phyloP scores from a whole-genome alignment of 371 early-diverging fungal species.

The Fennellomyces sp. region DNA sequence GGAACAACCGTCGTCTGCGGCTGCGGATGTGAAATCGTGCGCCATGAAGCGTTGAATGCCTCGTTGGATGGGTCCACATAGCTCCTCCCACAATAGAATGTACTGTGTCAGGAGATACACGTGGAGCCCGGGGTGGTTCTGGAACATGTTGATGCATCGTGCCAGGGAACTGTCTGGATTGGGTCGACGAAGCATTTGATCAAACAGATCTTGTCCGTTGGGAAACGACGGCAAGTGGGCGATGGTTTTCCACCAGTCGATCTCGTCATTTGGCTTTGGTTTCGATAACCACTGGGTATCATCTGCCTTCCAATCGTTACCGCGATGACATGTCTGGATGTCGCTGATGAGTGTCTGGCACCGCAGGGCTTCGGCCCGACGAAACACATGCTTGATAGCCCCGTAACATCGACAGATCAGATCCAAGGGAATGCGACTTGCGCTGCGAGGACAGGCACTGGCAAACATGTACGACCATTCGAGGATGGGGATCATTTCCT shows the following conservation, averaged over 20 bases:
- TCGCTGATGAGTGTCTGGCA: no score
- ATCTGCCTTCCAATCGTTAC: no score
- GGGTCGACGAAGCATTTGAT: neutral
- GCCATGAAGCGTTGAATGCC: constrained; percentile 6
- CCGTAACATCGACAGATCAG: neutral
- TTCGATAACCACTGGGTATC: no score
- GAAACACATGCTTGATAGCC: neutral
- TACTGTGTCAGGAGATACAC: constrained; percentile 31
- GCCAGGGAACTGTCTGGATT: no score
- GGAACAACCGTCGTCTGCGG: neutral
- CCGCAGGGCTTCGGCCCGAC: neutral
- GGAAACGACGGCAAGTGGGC: neutral
- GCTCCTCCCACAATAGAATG: constrained; percentile 29
- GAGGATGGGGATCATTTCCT: constrained; percentile 14
- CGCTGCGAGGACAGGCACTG: neutral
- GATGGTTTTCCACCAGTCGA: neutral
- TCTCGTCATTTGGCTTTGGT: no score
- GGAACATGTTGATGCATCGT: neutral
- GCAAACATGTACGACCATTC: constrained; percentile 4
- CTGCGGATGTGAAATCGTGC: no score
- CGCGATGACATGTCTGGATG: no score
- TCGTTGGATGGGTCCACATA: constrained; percentile 22
- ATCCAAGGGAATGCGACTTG: constrained; percentile 4
- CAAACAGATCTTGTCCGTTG: neutral
- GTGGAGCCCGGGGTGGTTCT: constrained; percentile 6